A percentile compares a stretch with the other conserved stretches of the same genome.
Conservation (phyloP, 345 rosid genomes). For the Populus simonii region DNA sequence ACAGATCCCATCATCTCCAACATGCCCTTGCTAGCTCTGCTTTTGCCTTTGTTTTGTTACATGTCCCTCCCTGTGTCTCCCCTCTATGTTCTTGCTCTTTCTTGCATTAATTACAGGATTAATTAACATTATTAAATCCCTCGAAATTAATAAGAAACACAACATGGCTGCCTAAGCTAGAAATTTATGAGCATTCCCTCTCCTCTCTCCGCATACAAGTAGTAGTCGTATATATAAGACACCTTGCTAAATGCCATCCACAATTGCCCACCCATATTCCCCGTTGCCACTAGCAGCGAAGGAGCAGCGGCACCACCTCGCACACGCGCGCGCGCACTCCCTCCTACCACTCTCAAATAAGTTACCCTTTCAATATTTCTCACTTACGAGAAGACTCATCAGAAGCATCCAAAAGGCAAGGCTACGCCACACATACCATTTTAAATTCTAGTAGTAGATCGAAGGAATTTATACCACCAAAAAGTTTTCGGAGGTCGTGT, state of each 20-base stretch:
- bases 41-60: slow-evolving; percentile 7
- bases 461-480: not conserved
- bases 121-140: not conserved
- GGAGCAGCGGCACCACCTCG: slow-evolving; percentile 11
- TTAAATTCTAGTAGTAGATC: not conserved
- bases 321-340: not conserved
- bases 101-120: not conserved
- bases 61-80: slow-evolving; percentile 14
- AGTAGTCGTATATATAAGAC: slow-evolving; percentile 26
- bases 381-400: slow-evolving; percentile 12
- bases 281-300: slow-evolving; percentile 15
- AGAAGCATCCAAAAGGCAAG: slow-evolving; percentile 29
- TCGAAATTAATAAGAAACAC: not conserved
- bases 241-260: slow-evolving; percentile 49
- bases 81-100: not conserved
- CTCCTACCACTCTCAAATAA: not conserved
- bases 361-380: not conserved
- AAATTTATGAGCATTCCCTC: not conserved
- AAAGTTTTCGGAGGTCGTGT: slow-evolving; percentile 41
- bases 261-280: not conserved
- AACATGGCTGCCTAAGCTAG: not conserved
- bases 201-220: too few species aligned
- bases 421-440: slow-evolving; percentile 5
- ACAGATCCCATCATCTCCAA: slow-evolving; percentile 21
- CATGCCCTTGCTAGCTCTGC: slow-evolving; percentile 2